These are phyloP conservation scores for Blastocladiella emersonii DNA, from an alignment of 371 early-diverging fungal species.

Conservation along the genomic window DNA sequence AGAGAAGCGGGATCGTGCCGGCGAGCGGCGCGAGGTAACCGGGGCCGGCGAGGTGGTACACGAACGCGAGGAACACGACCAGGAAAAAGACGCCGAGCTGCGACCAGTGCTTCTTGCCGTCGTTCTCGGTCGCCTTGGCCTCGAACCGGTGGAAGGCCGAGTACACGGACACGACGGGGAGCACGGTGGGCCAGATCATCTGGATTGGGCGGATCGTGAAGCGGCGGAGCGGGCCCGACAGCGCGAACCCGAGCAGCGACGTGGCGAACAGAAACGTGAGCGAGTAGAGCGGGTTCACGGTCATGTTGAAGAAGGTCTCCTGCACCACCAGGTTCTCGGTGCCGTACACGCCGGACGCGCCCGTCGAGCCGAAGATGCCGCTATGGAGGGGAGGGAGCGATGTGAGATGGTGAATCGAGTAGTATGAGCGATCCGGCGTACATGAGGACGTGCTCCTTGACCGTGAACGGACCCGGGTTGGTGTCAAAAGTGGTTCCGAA, in stretches of 20 bases:
- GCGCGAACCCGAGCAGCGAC: slow-evolving; percentile 66
- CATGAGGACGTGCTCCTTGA: slow-evolving; percentile 34
- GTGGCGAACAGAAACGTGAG: slow-evolving; percentile 48
- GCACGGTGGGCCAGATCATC: slow-evolving; percentile 64
- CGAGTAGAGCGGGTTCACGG: slow-evolving; percentile 41
- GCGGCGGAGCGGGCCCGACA: slow-evolving; percentile 60
- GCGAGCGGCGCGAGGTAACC: slow-evolving; percentile 55
- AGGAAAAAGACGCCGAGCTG: background rate
- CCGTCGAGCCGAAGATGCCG: slow-evolving; percentile 18
- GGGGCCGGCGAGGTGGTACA: slow-evolving; percentile 68
- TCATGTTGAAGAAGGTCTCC: slow-evolving; percentile 34
- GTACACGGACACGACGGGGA: slow-evolving; percentile 58
- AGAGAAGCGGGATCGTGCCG: slow-evolving; percentile 54
- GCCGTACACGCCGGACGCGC: slow-evolving; percentile 2
- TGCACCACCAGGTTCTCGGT: slow-evolving; percentile 42
- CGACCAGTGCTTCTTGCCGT: background rate
- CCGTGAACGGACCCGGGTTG: slow-evolving; percentile 38
- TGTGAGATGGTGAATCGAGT: too few species aligned
- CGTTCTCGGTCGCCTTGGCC: background rate
- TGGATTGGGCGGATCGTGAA: slow-evolving; percentile 59
- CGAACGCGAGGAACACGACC: slow-evolving; percentile 21
- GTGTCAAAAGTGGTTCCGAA: slow-evolving; percentile 18
- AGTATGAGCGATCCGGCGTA: too few species aligned
- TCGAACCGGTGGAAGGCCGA: slow-evolving; percentile 43
- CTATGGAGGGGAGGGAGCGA: too few species aligned